phyloP scores from a whole-genome alignment of 2,329 filamentous ascomycete genomes.

The Daldinia sp. region DNA sequence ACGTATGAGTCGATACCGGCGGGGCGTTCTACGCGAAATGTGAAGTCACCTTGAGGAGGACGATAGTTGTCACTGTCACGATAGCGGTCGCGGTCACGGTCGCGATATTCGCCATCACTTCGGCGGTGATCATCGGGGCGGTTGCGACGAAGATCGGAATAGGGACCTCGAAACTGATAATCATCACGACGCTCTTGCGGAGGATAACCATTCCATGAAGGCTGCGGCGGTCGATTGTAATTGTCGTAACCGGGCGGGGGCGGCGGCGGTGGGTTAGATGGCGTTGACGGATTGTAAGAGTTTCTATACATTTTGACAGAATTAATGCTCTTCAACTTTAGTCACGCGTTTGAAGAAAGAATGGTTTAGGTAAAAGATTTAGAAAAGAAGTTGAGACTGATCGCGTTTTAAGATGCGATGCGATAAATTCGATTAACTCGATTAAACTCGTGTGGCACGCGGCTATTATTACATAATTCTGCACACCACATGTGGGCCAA shows the following conservation, averaged over 20 bases:
- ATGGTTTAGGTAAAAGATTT: neutral
- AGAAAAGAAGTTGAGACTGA: slow-evolving; percentile 6
- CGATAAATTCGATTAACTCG: slow-evolving; percentile 7
- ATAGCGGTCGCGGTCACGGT: slow-evolving; percentile 37
- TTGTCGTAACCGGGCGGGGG: slow-evolving; percentile 31
- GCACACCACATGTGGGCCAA: neutral
- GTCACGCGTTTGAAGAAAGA: slow-evolving; percentile 1
- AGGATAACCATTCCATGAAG: slow-evolving; percentile 33
- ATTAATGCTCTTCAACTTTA: neutral
- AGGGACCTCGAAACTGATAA: slow-evolving; percentile 45
- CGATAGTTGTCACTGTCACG: slow-evolving; percentile 48
- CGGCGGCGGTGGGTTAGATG: slow-evolving; percentile 23
- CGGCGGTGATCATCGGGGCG: slow-evolving; percentile 27
- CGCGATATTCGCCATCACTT: slow-evolving; percentile 35
- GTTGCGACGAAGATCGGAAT: slow-evolving; percentile 45
- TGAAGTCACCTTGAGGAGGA: slow-evolving; percentile 65
- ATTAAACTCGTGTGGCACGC: neutral
- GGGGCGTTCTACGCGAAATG: slow-evolving; percentile 67
- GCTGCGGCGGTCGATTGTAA: slow-evolving; percentile 36
- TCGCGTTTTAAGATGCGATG: slow-evolving; percentile 7
- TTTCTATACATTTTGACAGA: slow-evolving; percentile 34
- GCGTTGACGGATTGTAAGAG: slow-evolving; percentile 22
- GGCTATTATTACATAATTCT: slow-evolving; percentile 1
- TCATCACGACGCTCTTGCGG: slow-evolving; percentile 38
- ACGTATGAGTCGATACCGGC: slow-evolving; percentile 59